phyloP scores from a whole-genome alignment of 805 yeast genomes.

The Saturnispora silvae region DNA sequence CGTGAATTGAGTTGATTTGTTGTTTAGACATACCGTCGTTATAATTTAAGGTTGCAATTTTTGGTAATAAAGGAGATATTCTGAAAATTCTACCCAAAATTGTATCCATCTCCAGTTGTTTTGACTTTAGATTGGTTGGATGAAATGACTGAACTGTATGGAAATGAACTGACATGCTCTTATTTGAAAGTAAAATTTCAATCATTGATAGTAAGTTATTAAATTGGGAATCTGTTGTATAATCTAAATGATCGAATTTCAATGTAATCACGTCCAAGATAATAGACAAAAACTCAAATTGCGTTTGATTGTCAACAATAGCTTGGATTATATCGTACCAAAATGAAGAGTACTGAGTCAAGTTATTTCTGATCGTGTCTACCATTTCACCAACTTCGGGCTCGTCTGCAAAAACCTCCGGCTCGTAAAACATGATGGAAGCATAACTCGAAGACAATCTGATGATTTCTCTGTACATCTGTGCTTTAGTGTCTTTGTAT shows the following conservation, averaged over 20 bases:
- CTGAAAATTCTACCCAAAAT: constrained; percentile 69
- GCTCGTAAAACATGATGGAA: constrained; percentile 55
- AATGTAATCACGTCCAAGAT: constrained; percentile 37
- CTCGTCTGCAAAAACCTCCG: constrained; percentile 45
- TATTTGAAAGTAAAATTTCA: constrained; percentile 48
- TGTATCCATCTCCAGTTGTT: constrained; percentile 49
- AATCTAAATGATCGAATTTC: constrained; percentile 29
- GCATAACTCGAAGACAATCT: constrained; percentile 51
- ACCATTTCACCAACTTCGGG: constrained; percentile 25
- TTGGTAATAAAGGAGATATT: constrained; percentile 59
- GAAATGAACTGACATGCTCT: constrained; percentile 50
- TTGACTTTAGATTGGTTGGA: constrained; percentile 37
- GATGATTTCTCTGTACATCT: constrained; percentile 37
- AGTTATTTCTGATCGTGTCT: constrained; percentile 18
- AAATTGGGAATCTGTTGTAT: constrained; percentile 39
- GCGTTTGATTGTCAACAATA: constrained; percentile 56
- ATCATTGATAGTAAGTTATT: constrained; percentile 42
- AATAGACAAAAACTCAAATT: constrained; percentile 47
- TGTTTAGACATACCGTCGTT: constrained; percentile 26
- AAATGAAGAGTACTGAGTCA: constrained; percentile 30
- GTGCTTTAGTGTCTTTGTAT: constrained; percentile 27
- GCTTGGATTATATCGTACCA: constrained; percentile 45
- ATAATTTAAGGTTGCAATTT: constrained; percentile 39
- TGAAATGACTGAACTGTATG: constrained; percentile 46
- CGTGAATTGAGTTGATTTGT: constrained; percentile 41